Evolutionary conservation across 495 filamentous ascomycete species (phyloP), one percentile per base, ranked within the genome.

Genomic region (Penicillium ochrochloron): DNA sequence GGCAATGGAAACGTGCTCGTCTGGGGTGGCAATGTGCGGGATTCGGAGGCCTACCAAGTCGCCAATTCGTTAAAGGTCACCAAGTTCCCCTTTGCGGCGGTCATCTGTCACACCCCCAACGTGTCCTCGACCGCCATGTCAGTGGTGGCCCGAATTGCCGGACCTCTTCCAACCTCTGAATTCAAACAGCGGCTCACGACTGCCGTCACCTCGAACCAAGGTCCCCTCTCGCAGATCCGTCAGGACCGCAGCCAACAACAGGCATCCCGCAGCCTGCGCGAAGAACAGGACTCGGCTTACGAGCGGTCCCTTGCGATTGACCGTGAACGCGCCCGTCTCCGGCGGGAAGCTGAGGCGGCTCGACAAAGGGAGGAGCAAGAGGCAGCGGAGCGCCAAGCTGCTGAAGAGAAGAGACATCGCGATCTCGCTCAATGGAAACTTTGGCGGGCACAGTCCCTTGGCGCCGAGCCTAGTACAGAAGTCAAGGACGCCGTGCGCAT

Each of bases 11-110:
- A 91, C 65, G 84, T 97, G 44, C 79, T 97, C 3, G 72, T 98
- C 4, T 99, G 95, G 95, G 92, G 87, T 21, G 95, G 96, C 21
- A 96, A 90, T 63, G 89, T 98, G 1, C 87, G 90, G 65, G 95
- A 99, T 70, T 88, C 92, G 5, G 95, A 99, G 75, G 90, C 93
- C 6, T 97, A 96, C 73, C 93, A 97, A 73, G 92, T 97, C 27
- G 85, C 93, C 35, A 86, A 84, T 35, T 89, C 92, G 33, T 86
- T 98, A 59, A 86, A 87, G 67, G 92, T 89, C 74, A 94, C 90
- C 67, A 95, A 95, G 70, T 97, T 93, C 71, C 95, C 95, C 5
- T 97, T 94, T 73, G 88, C 90, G 0, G 92, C 88, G 34, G 79
- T 97, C 0, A 86, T 97, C 29, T 90, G 89, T 31, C 90, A 97